These are phyloP conservation scores for Candida berthetii DNA, from an alignment of 805 yeast species.

Conservation along the genomic window DNA sequence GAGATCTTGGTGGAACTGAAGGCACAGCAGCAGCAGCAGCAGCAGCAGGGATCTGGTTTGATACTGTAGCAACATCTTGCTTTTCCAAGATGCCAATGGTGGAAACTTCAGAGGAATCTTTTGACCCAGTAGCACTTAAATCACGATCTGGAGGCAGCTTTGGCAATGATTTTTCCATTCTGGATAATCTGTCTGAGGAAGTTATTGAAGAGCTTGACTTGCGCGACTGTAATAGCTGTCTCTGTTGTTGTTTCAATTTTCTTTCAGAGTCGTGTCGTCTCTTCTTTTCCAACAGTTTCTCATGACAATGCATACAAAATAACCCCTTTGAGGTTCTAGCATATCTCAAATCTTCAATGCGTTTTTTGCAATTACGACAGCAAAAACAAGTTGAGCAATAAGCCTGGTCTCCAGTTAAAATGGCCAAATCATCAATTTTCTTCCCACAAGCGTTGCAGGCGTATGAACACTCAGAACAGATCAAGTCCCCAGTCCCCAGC, in stretches of 20 bases:
- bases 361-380: constrained; percentile 81
- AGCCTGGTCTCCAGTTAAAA: constrained; percentile 91
- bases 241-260: constrained; percentile 8
- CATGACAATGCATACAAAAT: constrained; percentile 91
- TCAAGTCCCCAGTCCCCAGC: constrained; percentile 85
- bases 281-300: constrained; percentile 69
- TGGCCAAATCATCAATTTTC: constrained; percentile 89
- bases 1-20: constrained; percentile 17
- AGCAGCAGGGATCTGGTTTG: no score
- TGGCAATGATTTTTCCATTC: constrained; percentile 14
- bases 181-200: background rate
- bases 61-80: constrained; percentile 1
- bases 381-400: constrained; percentile 87
- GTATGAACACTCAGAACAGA: constrained; percentile 91
- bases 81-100: background rate
- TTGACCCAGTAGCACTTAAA: no score
- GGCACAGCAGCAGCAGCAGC: constrained; percentile 1
- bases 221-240: no score
- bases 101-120: background rate
- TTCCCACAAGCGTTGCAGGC: constrained; percentile 79
- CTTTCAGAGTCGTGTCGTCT: constrained; percentile 46
- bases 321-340: constrained; percentile 91
- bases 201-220: constrained; percentile 2
- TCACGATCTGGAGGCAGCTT: constrained; percentile 16
- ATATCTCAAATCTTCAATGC: constrained; percentile 83